phyloP scores from a whole-genome alignment of 352 stramenopile species.

The Pythium grandisporangium region DNA sequence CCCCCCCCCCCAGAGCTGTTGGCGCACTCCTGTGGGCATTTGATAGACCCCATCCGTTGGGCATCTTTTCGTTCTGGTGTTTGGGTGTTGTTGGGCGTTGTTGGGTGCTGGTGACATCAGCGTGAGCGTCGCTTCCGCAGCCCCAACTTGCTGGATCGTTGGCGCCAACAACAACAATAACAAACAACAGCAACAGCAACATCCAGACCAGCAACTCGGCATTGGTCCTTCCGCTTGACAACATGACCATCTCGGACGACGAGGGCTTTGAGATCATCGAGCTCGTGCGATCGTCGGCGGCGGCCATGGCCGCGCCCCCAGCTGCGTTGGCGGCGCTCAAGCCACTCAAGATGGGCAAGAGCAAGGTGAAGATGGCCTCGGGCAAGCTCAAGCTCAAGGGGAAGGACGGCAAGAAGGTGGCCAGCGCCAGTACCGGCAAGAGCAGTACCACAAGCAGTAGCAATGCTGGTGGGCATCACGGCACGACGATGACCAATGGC shows the following conservation, averaged over 20 bases:
- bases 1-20: too few species aligned
- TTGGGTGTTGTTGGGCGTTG: too few species aligned
- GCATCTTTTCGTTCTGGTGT: too few species aligned
- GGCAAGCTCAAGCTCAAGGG: constrained; percentile 4
- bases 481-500: constrained; percentile 3
- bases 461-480: constrained; percentile 3
- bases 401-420: constrained; percentile 1
- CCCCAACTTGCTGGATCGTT: neutral
- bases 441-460: constrained; percentile 10
- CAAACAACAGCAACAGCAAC: neutral
- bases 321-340: constrained; percentile 9
- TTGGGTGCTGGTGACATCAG: too few species aligned
- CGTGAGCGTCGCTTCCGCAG: too few species aligned
- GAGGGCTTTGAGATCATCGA: neutral
- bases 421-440: neutral
- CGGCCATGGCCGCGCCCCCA: neutral
- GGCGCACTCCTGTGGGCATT: too few species aligned
- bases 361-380: constrained; percentile 9
- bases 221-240: too few species aligned
- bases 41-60: too few species aligned
- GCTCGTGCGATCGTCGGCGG: neutral
- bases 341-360: constrained; percentile 10
- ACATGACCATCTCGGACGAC: constrained; percentile 16
- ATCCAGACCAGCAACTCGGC: neutral
- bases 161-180: neutral